Conservation (phyloP, 2,329 filamentous ascomycete species). For the Fusarium ramigenum region DNA sequence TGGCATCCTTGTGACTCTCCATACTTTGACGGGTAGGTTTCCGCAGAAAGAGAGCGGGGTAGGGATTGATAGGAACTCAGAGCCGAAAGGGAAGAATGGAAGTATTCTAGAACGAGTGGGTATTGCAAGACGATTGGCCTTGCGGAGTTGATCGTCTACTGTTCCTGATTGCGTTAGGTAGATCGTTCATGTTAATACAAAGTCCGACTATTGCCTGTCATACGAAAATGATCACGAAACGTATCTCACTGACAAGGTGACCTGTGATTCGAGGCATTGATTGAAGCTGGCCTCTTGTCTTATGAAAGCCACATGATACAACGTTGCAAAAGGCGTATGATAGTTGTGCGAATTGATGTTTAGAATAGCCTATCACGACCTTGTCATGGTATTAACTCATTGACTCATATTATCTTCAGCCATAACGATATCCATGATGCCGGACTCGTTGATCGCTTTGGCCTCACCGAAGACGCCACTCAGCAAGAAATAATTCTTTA, state of each 20-base stretch:
- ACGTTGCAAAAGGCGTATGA: not conserved
- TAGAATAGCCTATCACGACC: not conserved
- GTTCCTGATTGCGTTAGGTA: conserved; percentile 24
- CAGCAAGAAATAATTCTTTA: not conserved
- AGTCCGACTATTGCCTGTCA: not conserved
- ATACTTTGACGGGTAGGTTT: not conserved
- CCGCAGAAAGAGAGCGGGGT: conserved; percentile 15
- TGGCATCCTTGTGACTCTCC: not conserved
- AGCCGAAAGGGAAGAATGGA: not conserved
- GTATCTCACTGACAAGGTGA: not conserved
- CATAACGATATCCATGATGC: not conserved
- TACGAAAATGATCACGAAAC: not conserved
- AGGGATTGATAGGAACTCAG: conserved; percentile 2
- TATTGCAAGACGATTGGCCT: conserved; percentile 5
- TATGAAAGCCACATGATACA: not conserved
- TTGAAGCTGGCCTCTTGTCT: not conserved
- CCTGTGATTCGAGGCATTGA: not conserved
- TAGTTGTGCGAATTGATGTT: not conserved
- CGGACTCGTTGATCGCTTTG: not conserved
- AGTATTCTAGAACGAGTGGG: conserved; percentile 21
- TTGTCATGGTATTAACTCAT: not conserved
- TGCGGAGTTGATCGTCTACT: conserved; percentile 29
- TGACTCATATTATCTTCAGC: not conserved
- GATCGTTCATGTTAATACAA: not conserved
- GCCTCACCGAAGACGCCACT: not conserved